Evolutionary conservation across 2,329 filamentous ascomycete species (phyloP).

Genomic region (Calonectria pauciramosa): DNA sequence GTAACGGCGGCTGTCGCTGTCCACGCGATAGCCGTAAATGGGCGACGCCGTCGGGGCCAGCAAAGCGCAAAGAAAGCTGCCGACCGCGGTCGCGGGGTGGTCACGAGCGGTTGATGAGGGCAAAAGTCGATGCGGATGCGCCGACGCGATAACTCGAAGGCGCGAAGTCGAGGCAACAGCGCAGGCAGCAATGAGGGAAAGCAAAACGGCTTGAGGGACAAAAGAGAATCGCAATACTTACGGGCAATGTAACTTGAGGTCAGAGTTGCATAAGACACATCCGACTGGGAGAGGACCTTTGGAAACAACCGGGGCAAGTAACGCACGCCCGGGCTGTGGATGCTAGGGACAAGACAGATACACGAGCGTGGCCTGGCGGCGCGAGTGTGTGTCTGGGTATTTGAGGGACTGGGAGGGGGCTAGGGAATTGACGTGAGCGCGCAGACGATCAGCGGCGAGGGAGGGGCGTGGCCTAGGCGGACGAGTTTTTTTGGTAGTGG

Average conservation of each 20-base stretch:
- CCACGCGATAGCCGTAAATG: slow-evolving; percentile 5
- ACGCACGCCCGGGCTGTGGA: slow-evolving; percentile 37
- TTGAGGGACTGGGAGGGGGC: slow-evolving; percentile 36
- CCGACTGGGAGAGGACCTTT: slow-evolving; percentile 38
- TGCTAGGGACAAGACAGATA: slow-evolving; percentile 45
- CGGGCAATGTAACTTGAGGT: slow-evolving; percentile 50
- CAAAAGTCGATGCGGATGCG: slow-evolving; percentile 22
- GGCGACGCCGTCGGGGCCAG: slow-evolving; percentile 16
- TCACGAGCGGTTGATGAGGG: slow-evolving; percentile 26
- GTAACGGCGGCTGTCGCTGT: slow-evolving; percentile 15
- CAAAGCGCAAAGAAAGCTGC: slow-evolving; percentile 6
- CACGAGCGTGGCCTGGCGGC: slow-evolving; percentile 36
- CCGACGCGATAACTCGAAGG: slow-evolving; percentile 33
- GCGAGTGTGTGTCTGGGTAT: slow-evolving; percentile 43
- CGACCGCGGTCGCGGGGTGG: slow-evolving; percentile 21
- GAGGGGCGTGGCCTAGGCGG: slow-evolving; percentile 31
- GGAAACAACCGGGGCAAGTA: slow-evolving; percentile 43
- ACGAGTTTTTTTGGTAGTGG: slow-evolving; percentile 25
- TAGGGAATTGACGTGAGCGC: slow-evolving; percentile 32
- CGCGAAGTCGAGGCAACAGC: slow-evolving; percentile 36
- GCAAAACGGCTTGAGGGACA: slow-evolving; percentile 28
- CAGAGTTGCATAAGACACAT: slow-evolving; percentile 44
- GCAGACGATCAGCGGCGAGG: slow-evolving; percentile 24
- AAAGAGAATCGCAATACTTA: slow-evolving; percentile 50
- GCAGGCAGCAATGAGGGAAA: slow-evolving; percentile 32